These are phyloP conservation scores for Kingdonia uniflora DNA, from an alignment of 164 flowering plant species.

Conservation along the genomic window DNA sequence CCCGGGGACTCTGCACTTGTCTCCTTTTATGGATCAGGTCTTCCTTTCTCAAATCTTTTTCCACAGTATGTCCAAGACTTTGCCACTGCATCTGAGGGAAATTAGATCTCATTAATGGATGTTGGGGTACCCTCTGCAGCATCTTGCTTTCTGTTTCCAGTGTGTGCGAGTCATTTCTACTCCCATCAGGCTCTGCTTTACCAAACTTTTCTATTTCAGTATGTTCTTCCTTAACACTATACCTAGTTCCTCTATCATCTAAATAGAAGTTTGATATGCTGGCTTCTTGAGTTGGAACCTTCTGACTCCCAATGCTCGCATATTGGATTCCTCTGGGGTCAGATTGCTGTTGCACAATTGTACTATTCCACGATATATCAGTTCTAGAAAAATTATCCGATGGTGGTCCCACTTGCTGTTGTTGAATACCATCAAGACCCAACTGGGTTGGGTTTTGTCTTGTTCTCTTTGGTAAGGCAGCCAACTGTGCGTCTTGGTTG, in stretches of 20 bases:
- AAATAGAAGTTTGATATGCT: constrained; percentile 28
- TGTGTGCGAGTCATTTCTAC: constrained; percentile 30
- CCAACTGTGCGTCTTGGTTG: constrained; percentile 44
- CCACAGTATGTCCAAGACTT: constrained; percentile 45
- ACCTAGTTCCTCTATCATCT: constrained; percentile 44
- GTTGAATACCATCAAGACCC: constrained; percentile 44
- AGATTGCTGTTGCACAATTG: constrained; percentile 44
- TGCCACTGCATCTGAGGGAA: constrained; percentile 58
- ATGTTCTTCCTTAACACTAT: constrained; percentile 57
- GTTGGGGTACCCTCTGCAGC: constrained; percentile 45
- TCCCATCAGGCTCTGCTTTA: constrained; percentile 30
- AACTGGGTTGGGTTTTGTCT: constrained; percentile 23
- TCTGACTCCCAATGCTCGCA: constrained; percentile 38
- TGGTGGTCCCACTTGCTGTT: constrained; percentile 37
- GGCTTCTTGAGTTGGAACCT: constrained; percentile 42
- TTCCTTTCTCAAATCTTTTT: constrained; percentile 63
- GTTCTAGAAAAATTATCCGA: constrained; percentile 45
- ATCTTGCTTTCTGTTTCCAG: constrained; percentile 30
- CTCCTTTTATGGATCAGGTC: constrained; percentile 67
- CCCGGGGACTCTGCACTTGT: constrained; percentile 68
- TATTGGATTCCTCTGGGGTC: constrained; percentile 50
- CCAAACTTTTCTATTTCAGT: constrained; percentile 48
- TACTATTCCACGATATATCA: constrained; percentile 60
- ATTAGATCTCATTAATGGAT: constrained; percentile 44
- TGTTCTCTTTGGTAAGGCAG: constrained; percentile 48